Conservation (phyloP, 306 rosid genomes). For the Clitoria ternatea region DNA sequence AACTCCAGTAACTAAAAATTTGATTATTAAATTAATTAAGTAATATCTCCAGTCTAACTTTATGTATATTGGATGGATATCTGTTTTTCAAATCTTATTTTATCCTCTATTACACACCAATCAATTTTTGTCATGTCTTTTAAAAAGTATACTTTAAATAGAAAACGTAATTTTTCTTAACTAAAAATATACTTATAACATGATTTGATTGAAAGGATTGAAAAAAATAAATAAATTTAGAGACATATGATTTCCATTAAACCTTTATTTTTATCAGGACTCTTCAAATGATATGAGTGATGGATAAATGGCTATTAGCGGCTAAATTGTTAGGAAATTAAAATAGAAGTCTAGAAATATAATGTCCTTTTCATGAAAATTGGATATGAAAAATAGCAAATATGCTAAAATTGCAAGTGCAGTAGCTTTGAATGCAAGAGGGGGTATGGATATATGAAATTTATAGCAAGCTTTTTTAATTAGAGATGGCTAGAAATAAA, state of each 20-base stretch:
- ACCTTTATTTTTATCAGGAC: neutral
- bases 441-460: neutral
- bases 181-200: too few relatives aligned
- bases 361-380: neutral
- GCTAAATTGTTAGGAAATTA: neutral
- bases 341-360: neutral
- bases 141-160: too few relatives aligned
- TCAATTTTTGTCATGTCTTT: too few relatives aligned
- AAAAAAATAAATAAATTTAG: too few relatives aligned
- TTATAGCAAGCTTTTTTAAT: conserved; percentile 4
- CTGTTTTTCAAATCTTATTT: too few relatives aligned
- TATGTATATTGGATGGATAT: too few relatives aligned
- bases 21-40: neutral
- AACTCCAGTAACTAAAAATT: neutral
- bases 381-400: neutral
- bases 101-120: too few relatives aligned
- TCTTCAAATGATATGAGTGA: neutral
- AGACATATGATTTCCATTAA: too few relatives aligned
- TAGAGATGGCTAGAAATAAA: conserved; percentile 19
- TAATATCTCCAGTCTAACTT: too few relatives aligned
- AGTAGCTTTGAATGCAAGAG: neutral
- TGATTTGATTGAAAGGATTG: too few relatives aligned
- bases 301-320: neutral
- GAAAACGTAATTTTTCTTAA: too few relatives aligned
- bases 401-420: neutral